Conservation (phyloP, 805 yeast species). For the Yarrowia keelungensis region DNA sequence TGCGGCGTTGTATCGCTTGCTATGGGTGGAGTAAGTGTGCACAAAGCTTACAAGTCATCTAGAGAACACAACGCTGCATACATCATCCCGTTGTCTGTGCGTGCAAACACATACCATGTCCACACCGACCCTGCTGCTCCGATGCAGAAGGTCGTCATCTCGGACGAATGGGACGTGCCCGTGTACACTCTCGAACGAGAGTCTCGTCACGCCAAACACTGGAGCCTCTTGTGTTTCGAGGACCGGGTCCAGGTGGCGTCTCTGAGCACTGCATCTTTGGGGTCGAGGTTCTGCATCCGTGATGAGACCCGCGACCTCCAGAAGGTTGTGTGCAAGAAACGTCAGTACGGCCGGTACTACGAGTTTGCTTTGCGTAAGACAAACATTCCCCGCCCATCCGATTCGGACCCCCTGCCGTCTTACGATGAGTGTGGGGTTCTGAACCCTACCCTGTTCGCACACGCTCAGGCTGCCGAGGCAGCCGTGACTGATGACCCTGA, state of each 20-base stretch:
- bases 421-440: conserved; percentile 31
- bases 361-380: conserved; percentile 18
- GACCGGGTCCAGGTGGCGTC: conserved; percentile 35
- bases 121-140: conserved; percentile 25
- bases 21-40: conserved; percentile 30
- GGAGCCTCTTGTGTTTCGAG: conserved; percentile 34
- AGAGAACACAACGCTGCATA: conserved; percentile 26
- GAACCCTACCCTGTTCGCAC: conserved; percentile 14
- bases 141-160: conserved; percentile 25
- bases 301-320: conserved; percentile 31
- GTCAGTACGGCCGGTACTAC: conserved; percentile 16
- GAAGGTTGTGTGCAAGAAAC: conserved; percentile 35
- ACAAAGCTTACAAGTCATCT: conserved; percentile 32
- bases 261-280: conserved; percentile 30
- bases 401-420: conserved; percentile 40
- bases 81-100: conserved; percentile 25
- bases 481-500: conserved; percentile 19
- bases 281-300: conserved; percentile 22
- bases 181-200: conserved; percentile 29
- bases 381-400: conserved; percentile 24
- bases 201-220: conserved; percentile 26
- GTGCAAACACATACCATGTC: conserved; percentile 14
- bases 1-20: conserved; percentile 36
- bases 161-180: conserved; percentile 24
- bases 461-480: conserved; percentile 1